Evolutionary conservation across 805 yeast species (phyloP), one percentile per base, ranked within the genome.

Genomic region (Myxozyma udenii): DNA sequence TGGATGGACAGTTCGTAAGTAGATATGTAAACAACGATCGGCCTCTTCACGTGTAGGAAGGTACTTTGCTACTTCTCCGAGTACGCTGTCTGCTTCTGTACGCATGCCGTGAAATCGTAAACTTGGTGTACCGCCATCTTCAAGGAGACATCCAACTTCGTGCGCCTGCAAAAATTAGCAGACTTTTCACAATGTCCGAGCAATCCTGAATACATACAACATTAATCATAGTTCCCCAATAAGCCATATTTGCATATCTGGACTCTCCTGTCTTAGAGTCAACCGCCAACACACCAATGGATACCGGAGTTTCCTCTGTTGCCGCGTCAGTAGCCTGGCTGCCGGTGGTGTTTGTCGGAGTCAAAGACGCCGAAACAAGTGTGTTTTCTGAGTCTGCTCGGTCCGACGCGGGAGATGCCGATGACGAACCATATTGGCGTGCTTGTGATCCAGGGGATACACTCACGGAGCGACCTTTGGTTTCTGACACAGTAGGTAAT

Each of bases 191-290:
- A n/a, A n/a, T n/a, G n/a, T n/a, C n/a, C n/a, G n/a, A n/a, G n/a
- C n/a, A n/a, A n/a, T n/a, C n/a, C n/a, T n/a, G n/a, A n/a, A n/a
- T n/a, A 37, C 57, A 5, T 41, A 52, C 57, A 30, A 49, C 46
- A 12, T 42, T 42, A 30, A 53, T 43, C 35, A 53, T 37, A 0
- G 54, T 23, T 2, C 42, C 55, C 57, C 57, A 53, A 24, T 53
- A 43, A 12, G 55, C 44, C 41, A 51, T 23, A 24, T 40, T 53
- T 4, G 51, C 53, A 41, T 50, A 53, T 23, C 51, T 32, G 4
- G 55, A 41, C 23, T 22, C 47, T 1, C 54, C 57, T n/a, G 45
- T 49, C 23, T 23, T 21, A 11, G 32, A 26, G 19, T 49, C 57
- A 11, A 53, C 36, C 14, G 57, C 33, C 4, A 53, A 22, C n/a